Percentiles rank a stretch among this genome's conserved stretches.
phyloP scores from a whole-genome alignment of 805 yeast genomes.

The Ogataea haglerorum region DNA sequence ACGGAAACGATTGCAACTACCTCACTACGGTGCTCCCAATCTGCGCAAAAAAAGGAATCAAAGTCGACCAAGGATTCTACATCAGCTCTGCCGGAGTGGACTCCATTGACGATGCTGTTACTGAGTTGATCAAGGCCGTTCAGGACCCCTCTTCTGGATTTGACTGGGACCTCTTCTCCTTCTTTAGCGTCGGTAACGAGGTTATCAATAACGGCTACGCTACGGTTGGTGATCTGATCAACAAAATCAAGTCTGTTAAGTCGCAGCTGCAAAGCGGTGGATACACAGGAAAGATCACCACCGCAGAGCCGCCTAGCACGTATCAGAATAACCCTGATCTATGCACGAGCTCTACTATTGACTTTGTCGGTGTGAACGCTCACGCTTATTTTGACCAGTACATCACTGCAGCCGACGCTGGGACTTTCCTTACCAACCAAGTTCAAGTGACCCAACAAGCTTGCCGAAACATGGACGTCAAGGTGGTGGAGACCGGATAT shows the following conservation, averaged over 20 bases:
- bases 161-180: conserved; percentile 73
- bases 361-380: conserved; percentile 81
- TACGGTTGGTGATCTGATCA: conserved; percentile 57
- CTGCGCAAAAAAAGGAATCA: conserved; percentile 56
- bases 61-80: conserved; percentile 87
- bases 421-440: conserved; percentile 66
- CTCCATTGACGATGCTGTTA: conserved; percentile 61
- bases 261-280: conserved; percentile 61
- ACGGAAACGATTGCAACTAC: conserved; percentile 84
- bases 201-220: conserved; percentile 66
- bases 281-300: conserved; percentile 70
- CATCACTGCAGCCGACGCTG: conserved; percentile 64
- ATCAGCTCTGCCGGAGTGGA: conserved; percentile 60
- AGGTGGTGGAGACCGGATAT: conserved; percentile 85
- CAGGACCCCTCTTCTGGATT: conserved; percentile 36
- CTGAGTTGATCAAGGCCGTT: conserved; percentile 26
- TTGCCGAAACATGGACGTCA: conserved; percentile 55
- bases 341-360: conserved; percentile 69
- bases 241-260: conserved; percentile 65
- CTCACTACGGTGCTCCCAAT: conserved; percentile 62
- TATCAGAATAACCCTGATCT: conserved; percentile 61
- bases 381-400: conserved; percentile 77
- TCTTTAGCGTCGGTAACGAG: conserved; percentile 84
- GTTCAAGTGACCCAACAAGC: conserved; percentile 46
- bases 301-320: conserved; percentile 86